Evolutionary conservation across 2,329 filamentous ascomycete species (phyloP).

Genomic region (Albophoma yamanashiensis): DNA sequence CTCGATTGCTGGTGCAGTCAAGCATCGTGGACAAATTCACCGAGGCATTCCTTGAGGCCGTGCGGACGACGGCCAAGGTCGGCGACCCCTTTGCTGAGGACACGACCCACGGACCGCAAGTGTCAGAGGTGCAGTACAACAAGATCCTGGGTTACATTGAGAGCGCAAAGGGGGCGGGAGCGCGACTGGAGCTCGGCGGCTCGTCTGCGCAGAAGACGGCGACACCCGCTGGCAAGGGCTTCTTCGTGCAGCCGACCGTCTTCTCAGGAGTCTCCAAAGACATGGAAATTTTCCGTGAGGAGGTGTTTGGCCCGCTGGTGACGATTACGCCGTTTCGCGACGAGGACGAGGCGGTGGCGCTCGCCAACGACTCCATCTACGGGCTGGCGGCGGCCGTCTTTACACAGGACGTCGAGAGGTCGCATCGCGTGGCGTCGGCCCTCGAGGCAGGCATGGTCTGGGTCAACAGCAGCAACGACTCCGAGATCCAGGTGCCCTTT

Average conservation of each 20-base stretch:
- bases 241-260: conserved; percentile 34
- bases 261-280: conserved; percentile 28
- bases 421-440: conserved; percentile 38
- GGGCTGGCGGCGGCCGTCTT: conserved; percentile 53
- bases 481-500: conserved; percentile 31
- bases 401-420: conserved; percentile 42
- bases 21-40: conserved; percentile 53
- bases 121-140: conserved; percentile 61
- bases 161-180: conserved; percentile 58
- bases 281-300: conserved; percentile 35
- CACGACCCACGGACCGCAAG: conserved; percentile 67
- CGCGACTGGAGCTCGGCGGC: conserved; percentile 54
- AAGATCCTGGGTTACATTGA: conserved; percentile 61
- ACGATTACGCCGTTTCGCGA: conserved; percentile 29
- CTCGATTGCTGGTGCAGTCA: conserved; percentile 54
- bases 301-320: conserved; percentile 35
- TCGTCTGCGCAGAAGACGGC: conserved; percentile 27
- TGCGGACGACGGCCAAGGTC: conserved; percentile 49
- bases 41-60: conserved; percentile 45
- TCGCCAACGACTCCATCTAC: conserved; percentile 44
- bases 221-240: conserved; percentile 25
- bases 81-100: conserved; percentile 60
- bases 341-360: conserved; percentile 28
- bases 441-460: conserved; percentile 51
- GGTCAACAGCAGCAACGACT: conserved; percentile 38